phyloP scores from a whole-genome alignment of 2,329 filamentous ascomycete species.

The Hymenoscyphus salicellus region DNA sequence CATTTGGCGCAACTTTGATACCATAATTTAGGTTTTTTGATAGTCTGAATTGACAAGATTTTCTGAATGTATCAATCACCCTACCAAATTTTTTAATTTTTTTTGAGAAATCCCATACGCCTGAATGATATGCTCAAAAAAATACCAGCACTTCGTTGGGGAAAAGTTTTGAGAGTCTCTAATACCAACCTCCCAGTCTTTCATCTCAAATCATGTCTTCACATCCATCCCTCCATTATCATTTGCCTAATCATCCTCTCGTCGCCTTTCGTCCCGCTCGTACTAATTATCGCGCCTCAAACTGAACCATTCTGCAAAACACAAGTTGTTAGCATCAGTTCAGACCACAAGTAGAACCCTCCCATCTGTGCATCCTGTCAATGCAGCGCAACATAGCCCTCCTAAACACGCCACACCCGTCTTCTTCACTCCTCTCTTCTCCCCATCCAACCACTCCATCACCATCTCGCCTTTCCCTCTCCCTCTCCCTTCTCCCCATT shows the following conservation, averaged over 20 bases:
- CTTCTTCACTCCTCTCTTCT: not conserved
- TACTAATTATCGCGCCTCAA: conserved; percentile 72
- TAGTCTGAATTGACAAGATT: not conserved
- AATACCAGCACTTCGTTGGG: not conserved
- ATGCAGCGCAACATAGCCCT: not conserved
- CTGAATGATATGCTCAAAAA: conserved; percentile 1
- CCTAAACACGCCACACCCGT: not conserved
- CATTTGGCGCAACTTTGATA: conserved; percentile 10
- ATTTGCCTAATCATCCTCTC: not conserved
- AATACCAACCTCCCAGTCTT: not conserved
- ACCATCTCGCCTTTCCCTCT: not conserved
- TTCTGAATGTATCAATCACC: not conserved
- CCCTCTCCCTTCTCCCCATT: not conserved
- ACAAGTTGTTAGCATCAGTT: conserved; percentile 25
- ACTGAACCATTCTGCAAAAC: conserved; percentile 83
- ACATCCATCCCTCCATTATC: not conserved
- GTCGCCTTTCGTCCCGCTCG: conserved; percentile 3
- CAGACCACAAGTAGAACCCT: not conserved
- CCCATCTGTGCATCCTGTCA: not conserved
- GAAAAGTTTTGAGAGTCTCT: not conserved
- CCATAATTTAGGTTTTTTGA: conserved; percentile 4
- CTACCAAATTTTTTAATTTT: not conserved
- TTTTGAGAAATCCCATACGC: not conserved
- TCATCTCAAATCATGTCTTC: not conserved
- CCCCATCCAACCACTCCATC: not conserved